Evolutionary conservation across 495 filamentous ascomycete genomes (phyloP), one percentile per base, ranked within the genome.

Genomic region (Penicillium odoratum): DNA sequence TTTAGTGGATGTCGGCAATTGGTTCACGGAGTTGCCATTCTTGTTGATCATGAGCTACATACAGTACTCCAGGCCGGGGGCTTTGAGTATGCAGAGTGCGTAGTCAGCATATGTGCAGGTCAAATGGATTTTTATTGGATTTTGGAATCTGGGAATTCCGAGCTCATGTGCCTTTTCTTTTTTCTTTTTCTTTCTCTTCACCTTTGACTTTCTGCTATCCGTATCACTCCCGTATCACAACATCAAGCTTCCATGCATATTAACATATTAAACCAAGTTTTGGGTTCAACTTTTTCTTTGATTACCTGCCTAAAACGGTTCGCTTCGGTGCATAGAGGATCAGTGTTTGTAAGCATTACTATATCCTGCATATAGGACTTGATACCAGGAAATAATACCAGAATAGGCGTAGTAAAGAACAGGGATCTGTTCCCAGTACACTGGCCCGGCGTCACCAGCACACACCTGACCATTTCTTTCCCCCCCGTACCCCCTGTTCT

Each of bases 281-380:
- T 29, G 45, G 13, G 18, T 47, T 21, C 21, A 21, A 21, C 1
- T 21, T 21, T 21, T 47, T 47, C 11, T 26, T 8, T 48, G 21
- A 31, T 31, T 2, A 3, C 28, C 46, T 38, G 36, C 51, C 51
- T 29, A 53, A 53, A 42, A 6, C 9, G 34, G 38, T 2, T 13
- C 26, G 21, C 21, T 21, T 21, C 21, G 21, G 21, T 21, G 21
- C 21, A 21, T 21, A 21, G 21, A 21, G 21, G 21, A 21, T 21
- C 21, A 21, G 21, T 21, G 21, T 53, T 25, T 7, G 51, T 53
- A 40, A 53, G 51, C 51, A 53, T 53, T 53, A 53, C 51, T 40
- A 53, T 53, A 53, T 53, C 51, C 30, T 21, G 51, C 36, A 53
- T 31, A 3, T n/a, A 30, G 21, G 21, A 30, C 5, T 16, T 43